Evolutionary conservation across 2,329 filamentous ascomycete species (phyloP), one percentile per base, ranked within the genome.

Genomic region (Xylariaceae sp.): DNA sequence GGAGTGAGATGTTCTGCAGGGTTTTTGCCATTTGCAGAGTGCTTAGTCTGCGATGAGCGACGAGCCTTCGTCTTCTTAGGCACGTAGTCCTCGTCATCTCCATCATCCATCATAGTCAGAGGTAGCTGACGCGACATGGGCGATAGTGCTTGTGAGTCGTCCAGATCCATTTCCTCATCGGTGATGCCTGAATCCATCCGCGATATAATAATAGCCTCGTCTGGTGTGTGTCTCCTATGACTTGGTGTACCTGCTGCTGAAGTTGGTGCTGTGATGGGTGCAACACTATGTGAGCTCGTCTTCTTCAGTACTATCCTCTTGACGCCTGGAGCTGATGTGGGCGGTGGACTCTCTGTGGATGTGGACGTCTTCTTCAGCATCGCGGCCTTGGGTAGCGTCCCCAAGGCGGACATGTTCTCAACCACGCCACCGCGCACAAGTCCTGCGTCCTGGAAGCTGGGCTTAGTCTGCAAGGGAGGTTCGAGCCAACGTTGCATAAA

Each of bases 361-460:
- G 61, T 58, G 48, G 59, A 66, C 48, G 64, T 65, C 62, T 71
- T 75, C 70, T 83, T 82, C 57, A 83, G 74, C 64, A 82, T 78
- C 42, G 77, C 70, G 18, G 76, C 77, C 69, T 80, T 82, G 11
- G 90, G 90, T 58, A 84, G 75, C 47, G 83, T 78, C 38, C 90
- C 90, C 48, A 96, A 72, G 22, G 90, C 85, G 46, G 84, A 85
- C 90, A 95, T 95, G 61, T 85, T 85, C 68, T 89, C 85, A 51
- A 95, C 75, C 15, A 95, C 87, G 56, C 88, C 88, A 66, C 83
- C 82, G 43, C 86, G 78, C 61, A 86, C 75, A 58, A 94, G 78
- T 40, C 87, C 87, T 49, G 78, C 82, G 65, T 95, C 89, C 73
- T 89, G 83, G 65, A 86, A 95, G 65, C 87, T 92, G 11, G 90